Base-by-base conservation (phyloP, 139 green algal genomes). In the Chlorella vulgaris region DNA sequence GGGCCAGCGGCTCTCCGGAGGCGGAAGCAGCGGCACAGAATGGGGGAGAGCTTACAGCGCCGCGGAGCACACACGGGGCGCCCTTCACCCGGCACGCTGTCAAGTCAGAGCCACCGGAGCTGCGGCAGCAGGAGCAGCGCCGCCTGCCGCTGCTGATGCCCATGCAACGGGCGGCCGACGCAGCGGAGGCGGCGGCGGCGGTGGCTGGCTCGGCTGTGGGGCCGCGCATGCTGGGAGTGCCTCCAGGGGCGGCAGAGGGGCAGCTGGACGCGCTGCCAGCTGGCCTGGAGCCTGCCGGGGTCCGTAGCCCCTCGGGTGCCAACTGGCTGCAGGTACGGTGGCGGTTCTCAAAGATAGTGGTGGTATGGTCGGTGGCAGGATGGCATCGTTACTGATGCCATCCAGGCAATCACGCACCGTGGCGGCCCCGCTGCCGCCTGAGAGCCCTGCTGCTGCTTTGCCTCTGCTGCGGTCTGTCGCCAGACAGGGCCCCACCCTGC, bases 221-320 rank as follows among this genome's bases (percentile, higher is more conserved):
- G 35, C 73, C 73, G 7, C 73, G 51, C 8, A 33, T 31, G 1
- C 73, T 79, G 53, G 51, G 51, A 5, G 13, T 24, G 47, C 15
- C 15, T 58, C 15, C 47, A 15, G 47, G 15, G 15, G 47, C 47
- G 10, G 47, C 47, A 10, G 47, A 58, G 47, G 13, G 15, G 47
- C 15, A 24, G 47, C 47, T 58, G 47, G 47, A 58, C 10, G 50
- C 31, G 31, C n/a, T n/a, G n/a, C n/a, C n/a, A n/a, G n/a, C n/a
- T n/a, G n/a, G n/a, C n/a, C n/a, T n/a, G n/a, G 71, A 78, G 47
- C 71, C 51, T 0, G 28, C 73, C 1, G 73, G 51, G 5, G 58
- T 71, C 39, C 75, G 60, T 39, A 81, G 75, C 75, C 75, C 75
- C 13, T 43, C 75, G 7, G 75, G 75, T 39, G 65, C 79, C 68